A percentile compares a stretch with the other conserved stretches of the same genome.
phyloP scores from a whole-genome alignment of 805 yeast species.

The Candida palmyrensis region DNA sequence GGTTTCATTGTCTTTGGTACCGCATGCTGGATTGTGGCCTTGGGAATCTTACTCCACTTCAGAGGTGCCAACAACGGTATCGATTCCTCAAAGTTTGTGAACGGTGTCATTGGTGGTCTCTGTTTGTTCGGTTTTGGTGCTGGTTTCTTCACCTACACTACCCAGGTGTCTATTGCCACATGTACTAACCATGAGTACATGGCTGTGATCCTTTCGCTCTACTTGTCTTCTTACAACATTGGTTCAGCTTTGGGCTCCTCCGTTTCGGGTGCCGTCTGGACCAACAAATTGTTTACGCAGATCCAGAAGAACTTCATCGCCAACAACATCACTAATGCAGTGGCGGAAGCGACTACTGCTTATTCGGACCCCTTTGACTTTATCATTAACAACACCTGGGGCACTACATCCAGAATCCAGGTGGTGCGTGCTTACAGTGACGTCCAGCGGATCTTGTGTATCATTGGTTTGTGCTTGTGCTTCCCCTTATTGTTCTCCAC shows the following conservation, averaged over 20 bases:
- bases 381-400: conserved; percentile 49
- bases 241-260: conserved; percentile 63
- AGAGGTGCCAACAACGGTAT: conserved; percentile 46
- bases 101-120: conserved; percentile 62
- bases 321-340: conserved; percentile 20
- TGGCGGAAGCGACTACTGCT: conserved; percentile 22
- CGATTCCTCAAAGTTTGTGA: conserved; percentile 17
- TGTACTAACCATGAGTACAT: conserved; percentile 57
- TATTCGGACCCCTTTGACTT: conserved; percentile 46
- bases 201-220: conserved; percentile 57
- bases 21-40: conserved; percentile 51
- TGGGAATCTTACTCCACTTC: conserved; percentile 55
- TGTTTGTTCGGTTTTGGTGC: conserved; percentile 69
- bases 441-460: conserved; percentile 54
- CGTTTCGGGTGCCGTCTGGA: conserved; percentile 70
- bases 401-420: conserved; percentile 53
- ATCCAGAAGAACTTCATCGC: conserved; percentile 25
- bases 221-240: conserved; percentile 52
- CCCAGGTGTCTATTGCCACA: conserved; percentile 57
- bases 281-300: conserved; percentile 47
- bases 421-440: conserved; percentile 54
- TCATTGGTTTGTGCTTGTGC: conserved; percentile 51
- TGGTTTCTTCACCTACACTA: conserved; percentile 63
- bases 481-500: conserved; percentile 46
- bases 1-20: conserved; percentile 57